phyloP scores from a whole-genome alignment of 768 basidiomycete species.

The Suillus subalutaceus region DNA sequence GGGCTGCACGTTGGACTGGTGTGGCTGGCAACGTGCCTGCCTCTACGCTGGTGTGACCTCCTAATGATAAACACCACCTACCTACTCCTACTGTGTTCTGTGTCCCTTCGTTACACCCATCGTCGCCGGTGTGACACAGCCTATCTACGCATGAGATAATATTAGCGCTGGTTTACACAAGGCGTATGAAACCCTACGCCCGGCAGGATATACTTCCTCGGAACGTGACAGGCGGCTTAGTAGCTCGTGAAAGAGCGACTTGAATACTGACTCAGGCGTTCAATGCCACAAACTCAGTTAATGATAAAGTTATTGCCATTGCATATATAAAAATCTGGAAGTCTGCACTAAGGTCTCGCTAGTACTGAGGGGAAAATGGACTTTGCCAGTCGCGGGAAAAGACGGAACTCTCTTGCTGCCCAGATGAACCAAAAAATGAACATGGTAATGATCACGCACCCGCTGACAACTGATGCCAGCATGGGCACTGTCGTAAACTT shows the following conservation, averaged over 20 bases:
- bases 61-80: no score
- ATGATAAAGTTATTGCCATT: not conserved
- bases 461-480: not conserved
- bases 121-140: no score
- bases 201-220: no score
- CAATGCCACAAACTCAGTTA: not conserved
- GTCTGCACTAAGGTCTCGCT: not conserved
- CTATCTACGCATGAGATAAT: no score
- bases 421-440: conserved; percentile 2
- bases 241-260: no score
- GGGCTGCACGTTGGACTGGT: no score
- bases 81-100: no score
- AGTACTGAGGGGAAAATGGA: not conserved
- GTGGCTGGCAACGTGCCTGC: no score
- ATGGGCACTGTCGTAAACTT: not conserved
- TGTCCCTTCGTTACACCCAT: no score
- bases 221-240: not conserved
- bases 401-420: not conserved
- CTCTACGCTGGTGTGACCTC: no score
- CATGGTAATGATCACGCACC: not conserved
- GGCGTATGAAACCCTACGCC: no score
- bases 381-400: not conserved
- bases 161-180: no score
- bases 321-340: not conserved
- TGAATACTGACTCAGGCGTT: not conserved